These are phyloP conservation scores for Cutaneotrichosporon cutaneum DNA, from an alignment of 1,284 basidiomycete genomes.

Conservation along the genomic window DNA sequence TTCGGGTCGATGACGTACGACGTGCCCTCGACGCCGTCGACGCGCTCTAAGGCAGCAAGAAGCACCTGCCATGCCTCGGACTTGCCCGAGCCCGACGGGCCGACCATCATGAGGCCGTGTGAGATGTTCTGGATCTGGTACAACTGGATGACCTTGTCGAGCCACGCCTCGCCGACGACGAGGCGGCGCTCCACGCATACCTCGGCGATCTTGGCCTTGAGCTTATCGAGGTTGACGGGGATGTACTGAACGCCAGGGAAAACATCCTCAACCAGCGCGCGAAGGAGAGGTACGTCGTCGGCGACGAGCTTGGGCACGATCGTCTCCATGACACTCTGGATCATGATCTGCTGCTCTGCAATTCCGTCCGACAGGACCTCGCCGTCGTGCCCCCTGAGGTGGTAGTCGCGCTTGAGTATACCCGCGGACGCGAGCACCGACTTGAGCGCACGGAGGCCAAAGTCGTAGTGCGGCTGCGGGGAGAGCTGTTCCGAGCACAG, in stretches of 20 bases:
- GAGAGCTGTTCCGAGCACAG: constrained; percentile 96
- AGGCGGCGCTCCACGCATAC: constrained; percentile 86
- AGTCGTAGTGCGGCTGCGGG: constrained; percentile 98
- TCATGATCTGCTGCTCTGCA: constrained; percentile 90
- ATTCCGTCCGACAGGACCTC: constrained; percentile 61
- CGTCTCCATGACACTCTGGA: constrained; percentile 98
- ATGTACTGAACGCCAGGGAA: constrained; percentile 94
- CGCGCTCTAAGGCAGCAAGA: constrained; percentile 80
- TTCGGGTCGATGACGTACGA: constrained; percentile 98
- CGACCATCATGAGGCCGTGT: constrained; percentile 99
- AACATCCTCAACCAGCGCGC: constrained; percentile 91
- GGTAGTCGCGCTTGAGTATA: constrained; percentile 90
- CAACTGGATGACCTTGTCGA: constrained; percentile 92
- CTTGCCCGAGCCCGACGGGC: constrained; percentile 94
- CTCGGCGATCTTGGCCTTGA: constrained; percentile 78
- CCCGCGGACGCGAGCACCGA: constrained; percentile 95
- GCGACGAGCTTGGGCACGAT: constrained; percentile 98
- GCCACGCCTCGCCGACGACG: constrained; percentile 83
- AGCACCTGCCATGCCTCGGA: constrained; percentile 96
- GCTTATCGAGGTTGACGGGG: constrained; percentile 81
- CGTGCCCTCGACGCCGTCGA: constrained; percentile 89
- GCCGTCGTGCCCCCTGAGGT: constrained; percentile 50
- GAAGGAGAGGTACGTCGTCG: constrained; percentile 91
- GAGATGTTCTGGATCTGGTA: constrained; percentile 99
- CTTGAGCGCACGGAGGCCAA: constrained; percentile 95